Percentiles rank a stretch among this genome's conserved stretches.
Evolutionary conservation across 495 filamentous ascomycete genomes (phyloP).

Genomic region (Xylaria venustula): DNA sequence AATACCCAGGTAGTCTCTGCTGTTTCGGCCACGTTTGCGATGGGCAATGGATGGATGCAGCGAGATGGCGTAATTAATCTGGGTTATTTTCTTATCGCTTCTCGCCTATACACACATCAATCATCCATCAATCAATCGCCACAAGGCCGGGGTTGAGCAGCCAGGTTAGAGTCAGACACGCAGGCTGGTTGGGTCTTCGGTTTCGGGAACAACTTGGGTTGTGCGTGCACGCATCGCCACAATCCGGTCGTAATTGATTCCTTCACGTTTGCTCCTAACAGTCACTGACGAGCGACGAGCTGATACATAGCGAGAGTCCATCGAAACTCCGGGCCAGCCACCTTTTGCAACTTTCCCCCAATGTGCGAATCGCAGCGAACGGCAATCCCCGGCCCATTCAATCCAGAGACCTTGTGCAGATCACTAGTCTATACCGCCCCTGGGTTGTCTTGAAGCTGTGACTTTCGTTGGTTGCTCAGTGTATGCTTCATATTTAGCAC

Average conservation of each 20-base stretch:
- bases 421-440: not conserved
- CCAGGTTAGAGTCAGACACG: constrained; percentile 1
- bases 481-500: not conserved
- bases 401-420: constrained; percentile 9
- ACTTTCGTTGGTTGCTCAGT: not conserved
- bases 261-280: not conserved
- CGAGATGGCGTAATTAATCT: not conserved
- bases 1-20: not conserved
- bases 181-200: not conserved
- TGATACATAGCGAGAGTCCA: not conserved
- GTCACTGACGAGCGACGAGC: no score
- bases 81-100: not conserved
- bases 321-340: not conserved
- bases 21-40: constrained; percentile 2
- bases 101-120: not conserved
- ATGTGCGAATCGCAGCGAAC: constrained; percentile 3
- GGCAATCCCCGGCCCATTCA: not conserved
- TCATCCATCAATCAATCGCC: not conserved
- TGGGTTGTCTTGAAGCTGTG: not conserved
- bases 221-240: constrained; percentile 9
- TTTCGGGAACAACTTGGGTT: constrained; percentile 9
- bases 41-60: not conserved
- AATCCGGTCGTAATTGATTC: constrained; percentile 8
- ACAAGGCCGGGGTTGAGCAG: not conserved
- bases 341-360: not conserved